A percentile compares a stretch with the other conserved stretches of the same genome.
phyloP scores from a whole-genome alignment of 805 yeast genomes.

The Yamadazyma akitaensis region DNA sequence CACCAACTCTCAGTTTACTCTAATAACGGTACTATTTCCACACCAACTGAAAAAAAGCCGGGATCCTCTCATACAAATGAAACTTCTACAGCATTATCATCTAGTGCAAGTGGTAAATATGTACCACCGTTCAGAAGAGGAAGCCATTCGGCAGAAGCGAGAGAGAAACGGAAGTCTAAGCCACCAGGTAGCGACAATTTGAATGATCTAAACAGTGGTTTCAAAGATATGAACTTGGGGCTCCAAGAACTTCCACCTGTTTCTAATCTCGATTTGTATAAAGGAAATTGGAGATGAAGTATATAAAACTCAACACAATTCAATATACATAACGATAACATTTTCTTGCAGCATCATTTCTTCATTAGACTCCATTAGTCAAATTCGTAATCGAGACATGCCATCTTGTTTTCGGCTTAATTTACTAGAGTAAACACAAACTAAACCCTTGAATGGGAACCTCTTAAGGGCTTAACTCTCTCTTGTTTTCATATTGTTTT shows the following conservation, averaged over 20 bases:
- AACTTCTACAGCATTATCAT: conserved; percentile 8
- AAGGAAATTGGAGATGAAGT: conserved; percentile 3
- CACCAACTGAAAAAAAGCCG: conserved; percentile 1
- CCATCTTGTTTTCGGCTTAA: no score
- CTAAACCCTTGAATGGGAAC: no score
- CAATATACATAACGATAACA: background rate
- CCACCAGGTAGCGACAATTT: background rate
- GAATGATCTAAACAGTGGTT: background rate
- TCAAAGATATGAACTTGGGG: conserved; percentile 2
- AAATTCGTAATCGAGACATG: no score
- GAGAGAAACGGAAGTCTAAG: conserved; percentile 3
- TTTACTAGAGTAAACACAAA: no score
- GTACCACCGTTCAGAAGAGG: conserved; percentile 71
- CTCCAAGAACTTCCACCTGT: conserved; percentile 4
- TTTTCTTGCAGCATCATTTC: no score
- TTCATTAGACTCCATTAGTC: background rate
- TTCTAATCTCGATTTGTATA: conserved; percentile 5
- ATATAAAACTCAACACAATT: background rate
- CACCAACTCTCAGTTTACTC: conserved; percentile 6
- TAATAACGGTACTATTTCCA: background rate
- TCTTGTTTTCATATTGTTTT: no score
- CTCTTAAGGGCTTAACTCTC: no score
- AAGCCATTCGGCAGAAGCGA: conserved; percentile 25
- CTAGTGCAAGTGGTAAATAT: conserved; percentile 49
- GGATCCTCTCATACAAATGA: conserved; percentile 9